Evolutionary conservation across 2,329 filamentous ascomycete genomes (phyloP).

Genomic region (Alternaria hordeiaustralica): DNA sequence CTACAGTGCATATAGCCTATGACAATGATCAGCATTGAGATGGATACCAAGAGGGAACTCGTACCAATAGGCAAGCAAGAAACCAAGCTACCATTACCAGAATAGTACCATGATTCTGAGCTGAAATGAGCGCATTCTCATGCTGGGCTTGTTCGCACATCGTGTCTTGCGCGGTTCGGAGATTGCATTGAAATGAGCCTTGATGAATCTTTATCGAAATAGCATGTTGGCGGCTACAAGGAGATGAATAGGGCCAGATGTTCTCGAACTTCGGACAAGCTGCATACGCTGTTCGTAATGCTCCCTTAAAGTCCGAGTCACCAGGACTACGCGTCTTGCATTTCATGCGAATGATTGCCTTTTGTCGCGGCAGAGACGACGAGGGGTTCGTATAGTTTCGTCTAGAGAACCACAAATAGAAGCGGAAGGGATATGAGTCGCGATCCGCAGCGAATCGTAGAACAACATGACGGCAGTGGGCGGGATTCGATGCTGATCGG

Average conservation of each 20-base stretch:
- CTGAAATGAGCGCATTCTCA: constrained; percentile 27
- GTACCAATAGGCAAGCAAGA: constrained; percentile 31
- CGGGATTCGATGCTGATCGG: constrained; percentile 13
- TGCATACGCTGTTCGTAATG: constrained; percentile 18
- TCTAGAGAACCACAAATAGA: constrained; percentile 20
- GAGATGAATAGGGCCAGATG: constrained; percentile 16
- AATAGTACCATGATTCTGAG: constrained; percentile 34
- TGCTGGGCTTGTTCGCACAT: constrained; percentile 21
- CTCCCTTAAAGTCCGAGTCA: constrained; percentile 20
- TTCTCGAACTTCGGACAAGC: constrained; percentile 14
- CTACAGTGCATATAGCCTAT: constrained; percentile 27
- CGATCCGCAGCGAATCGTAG: constrained; percentile 16
- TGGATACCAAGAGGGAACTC: neutral
- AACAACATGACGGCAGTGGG: neutral
- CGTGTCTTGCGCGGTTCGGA: constrained; percentile 16
- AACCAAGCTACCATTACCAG: constrained; percentile 37
- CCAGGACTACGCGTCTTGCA: constrained; percentile 13
- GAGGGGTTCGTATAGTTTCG: constrained; percentile 15
- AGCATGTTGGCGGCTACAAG: constrained; percentile 8
- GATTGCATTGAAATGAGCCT: constrained; percentile 28
- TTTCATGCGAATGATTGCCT: constrained; percentile 20
- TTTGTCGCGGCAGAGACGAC: constrained; percentile 8
- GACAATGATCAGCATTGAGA: constrained; percentile 4
- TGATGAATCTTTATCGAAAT: constrained; percentile 24
- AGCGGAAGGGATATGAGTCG: constrained; percentile 12